Evolutionary conservation across 2,329 filamentous ascomycete species (phyloP), one percentile per base, ranked within the genome.

Genomic region (Trichoderma atroviride): DNA sequence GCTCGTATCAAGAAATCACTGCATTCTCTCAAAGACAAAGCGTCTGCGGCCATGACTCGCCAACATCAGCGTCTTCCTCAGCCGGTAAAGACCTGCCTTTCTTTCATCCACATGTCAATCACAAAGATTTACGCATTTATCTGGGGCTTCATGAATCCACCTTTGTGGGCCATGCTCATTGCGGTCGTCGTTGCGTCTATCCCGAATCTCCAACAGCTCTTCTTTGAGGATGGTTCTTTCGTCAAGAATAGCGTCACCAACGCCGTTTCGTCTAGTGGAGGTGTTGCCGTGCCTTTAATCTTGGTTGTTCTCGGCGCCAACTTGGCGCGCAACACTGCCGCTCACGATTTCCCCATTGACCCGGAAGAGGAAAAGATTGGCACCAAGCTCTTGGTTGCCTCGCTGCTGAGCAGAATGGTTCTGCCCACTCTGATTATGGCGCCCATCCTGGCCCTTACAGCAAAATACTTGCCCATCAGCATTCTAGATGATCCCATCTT

Each of bases 401-500:
- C 93, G 1, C 84, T 99, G 5, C 79, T 98, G 70, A 92, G 92
- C 75, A 91, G 96, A 61, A 99, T 99, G 96, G 79, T 98, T 7
- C 85, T 99, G 5, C 96, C 96, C 0, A 97, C 93, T 0, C 76
- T 96, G 52, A 87, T 97, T 79, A 98, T 98, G 93, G 92, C 94
- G 0, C 96, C 96, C 2, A 83, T 98, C 57, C 83, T 99, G 43
- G 95, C 95, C 0, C 72, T 98, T 19, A 87, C 91, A 57, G 96
- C 96, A 70, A 98, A 97, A 78, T 97, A 91, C 76, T 88, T 97
- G 31, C 93, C 93, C 3, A 87, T 99, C 76, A 96, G 92, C 83
- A 98, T 99, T 74, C 84, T 99, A 40, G 96, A 96, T 78, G 96
- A 99, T 77, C 96, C 96, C 11, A 99, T 99, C 75, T 99, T 99